Base-by-base conservation (phyloP, 441 rosid species). In the Populus trichocarpa region DNA sequence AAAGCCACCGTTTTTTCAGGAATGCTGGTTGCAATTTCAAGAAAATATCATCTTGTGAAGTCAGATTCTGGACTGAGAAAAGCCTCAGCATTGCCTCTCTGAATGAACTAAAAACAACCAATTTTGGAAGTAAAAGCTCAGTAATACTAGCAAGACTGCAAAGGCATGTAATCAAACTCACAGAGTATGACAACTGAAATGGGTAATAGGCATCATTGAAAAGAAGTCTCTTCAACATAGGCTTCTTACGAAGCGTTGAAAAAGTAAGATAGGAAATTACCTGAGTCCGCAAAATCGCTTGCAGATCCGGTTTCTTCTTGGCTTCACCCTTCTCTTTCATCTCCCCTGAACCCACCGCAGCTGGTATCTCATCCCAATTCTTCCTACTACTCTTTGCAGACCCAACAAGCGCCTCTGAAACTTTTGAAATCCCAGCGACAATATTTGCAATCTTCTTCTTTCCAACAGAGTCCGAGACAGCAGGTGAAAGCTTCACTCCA, bases 231-330 rank as follows among this genome's bases (percentile, higher is more conserved):
- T 65, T 23, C 70, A 2, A 23, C 23, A 36, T 18, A 23, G 18
- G 36, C 50, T 28, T 74, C 14, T 74, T 36, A 23, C 23, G 5
- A 35, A 14, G 14, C 11, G n/a, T 65, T 3, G n/a, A 69, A 25
- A 10, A 32, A 36, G 25, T 7, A 5, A 13, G 2, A 32, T 6
- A 10, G 6, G 23, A 25, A 22, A 20, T 75, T 78, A 91, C 99
- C 96, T 92, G 99, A 77, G 99, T 92, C 71, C 97, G 87, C 88
- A 95, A 80, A 85, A 93, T 91, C 23, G 95, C 87, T 83, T 88
- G 89, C 35, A 84, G 78, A 81, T 92, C 90, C 0, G 88, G 89
- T 73, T 88, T 95, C 76, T 79, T 84, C 87, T 84, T 91, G 30
- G 40, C 80, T 33, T 76, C 84, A 66, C 26, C 42, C 79, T 87